Percentiles rank a stretch among this genome's conserved stretches.
These are phyloP conservation scores for Cercospora sp. DNA, from an alignment of 2,329 filamentous ascomycete species.

Conservation along the genomic window DNA sequence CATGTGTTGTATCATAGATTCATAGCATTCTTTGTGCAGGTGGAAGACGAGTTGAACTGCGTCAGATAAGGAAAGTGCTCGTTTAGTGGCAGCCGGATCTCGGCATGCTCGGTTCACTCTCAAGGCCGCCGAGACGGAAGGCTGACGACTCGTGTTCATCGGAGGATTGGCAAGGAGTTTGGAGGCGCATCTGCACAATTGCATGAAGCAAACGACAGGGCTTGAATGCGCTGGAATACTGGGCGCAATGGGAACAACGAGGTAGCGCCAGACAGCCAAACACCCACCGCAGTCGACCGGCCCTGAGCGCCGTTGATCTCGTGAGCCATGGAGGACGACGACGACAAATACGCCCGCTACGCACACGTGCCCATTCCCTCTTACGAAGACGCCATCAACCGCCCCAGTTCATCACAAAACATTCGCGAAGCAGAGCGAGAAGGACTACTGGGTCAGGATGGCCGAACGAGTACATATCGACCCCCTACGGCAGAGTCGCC, in stretches of 20 bases:
- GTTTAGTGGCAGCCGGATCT: neutral
- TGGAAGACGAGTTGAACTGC: neutral
- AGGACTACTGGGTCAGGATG: constrained; percentile 63
- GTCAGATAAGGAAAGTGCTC: neutral
- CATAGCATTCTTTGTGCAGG: neutral
- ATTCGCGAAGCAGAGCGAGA: constrained; percentile 69
- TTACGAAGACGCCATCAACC: constrained; percentile 74
- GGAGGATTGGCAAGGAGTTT: constrained; percentile 5
- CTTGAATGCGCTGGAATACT: neutral
- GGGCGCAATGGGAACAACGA: neutral
- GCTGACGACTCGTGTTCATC: constrained; percentile 9
- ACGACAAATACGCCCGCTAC: constrained; percentile 29
- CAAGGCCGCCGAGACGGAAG: constrained; percentile 2
- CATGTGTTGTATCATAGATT: neutral
- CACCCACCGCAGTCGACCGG: neutral
- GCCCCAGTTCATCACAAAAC: constrained; percentile 49
- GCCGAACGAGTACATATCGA: constrained; percentile 58
- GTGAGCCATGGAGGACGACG: constrained; percentile 19
- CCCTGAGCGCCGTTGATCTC: neutral
- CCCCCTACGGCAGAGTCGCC: constrained; percentile 82
- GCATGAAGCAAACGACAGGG: neutral
- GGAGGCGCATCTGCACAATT: neutral
- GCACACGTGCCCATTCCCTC: constrained; percentile 67
- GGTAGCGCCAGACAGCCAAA: constrained; percentile 3
- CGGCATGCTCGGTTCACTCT: constrained; percentile 3